A percentile compares a stretch with the other conserved stretches of the same genome.
phyloP scores from a whole-genome alignment of 768 basidiomycete species.

The Mycena sanguinolenta region DNA sequence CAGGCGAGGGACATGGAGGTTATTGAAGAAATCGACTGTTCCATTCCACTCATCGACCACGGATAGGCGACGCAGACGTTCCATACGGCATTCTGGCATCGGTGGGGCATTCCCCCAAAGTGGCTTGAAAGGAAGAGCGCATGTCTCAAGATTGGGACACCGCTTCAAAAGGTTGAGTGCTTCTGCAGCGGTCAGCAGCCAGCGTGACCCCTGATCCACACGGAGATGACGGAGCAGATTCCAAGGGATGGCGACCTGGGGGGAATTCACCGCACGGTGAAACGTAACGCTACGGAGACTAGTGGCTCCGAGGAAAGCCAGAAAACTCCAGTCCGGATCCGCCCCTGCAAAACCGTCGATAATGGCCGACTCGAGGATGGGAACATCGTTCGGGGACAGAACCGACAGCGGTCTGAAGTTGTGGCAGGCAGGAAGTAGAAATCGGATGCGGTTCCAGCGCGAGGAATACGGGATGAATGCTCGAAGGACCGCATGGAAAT shows the following conservation, averaged over 20 bases:
- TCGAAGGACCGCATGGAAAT: background rate
- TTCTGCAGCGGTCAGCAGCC: too few relatives aligned
- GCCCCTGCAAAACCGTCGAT: background rate
- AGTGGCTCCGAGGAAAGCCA: background rate
- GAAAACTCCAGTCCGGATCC: background rate
- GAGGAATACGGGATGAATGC: background rate
- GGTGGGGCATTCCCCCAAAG: background rate
- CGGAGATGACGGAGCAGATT: background rate
- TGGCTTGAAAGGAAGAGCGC: background rate
- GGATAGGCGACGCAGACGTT: background rate
- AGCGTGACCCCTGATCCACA: background rate
- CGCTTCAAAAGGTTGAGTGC: background rate
- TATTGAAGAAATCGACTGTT: background rate
- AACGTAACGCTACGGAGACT: background rate
- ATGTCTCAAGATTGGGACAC: background rate
- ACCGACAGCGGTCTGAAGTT: background rate
- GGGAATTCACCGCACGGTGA: too few relatives aligned
- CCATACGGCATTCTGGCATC: background rate
- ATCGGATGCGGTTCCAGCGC: constrained; percentile 1
- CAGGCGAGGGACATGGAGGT: background rate
- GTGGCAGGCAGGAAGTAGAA: background rate
- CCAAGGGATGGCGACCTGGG: background rate
- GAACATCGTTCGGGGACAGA: constrained; percentile 1
- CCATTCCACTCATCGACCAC: background rate
- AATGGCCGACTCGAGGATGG: background rate